phyloP scores from a whole-genome alignment of 257 asterid species.

The Plantago ovata region DNA sequence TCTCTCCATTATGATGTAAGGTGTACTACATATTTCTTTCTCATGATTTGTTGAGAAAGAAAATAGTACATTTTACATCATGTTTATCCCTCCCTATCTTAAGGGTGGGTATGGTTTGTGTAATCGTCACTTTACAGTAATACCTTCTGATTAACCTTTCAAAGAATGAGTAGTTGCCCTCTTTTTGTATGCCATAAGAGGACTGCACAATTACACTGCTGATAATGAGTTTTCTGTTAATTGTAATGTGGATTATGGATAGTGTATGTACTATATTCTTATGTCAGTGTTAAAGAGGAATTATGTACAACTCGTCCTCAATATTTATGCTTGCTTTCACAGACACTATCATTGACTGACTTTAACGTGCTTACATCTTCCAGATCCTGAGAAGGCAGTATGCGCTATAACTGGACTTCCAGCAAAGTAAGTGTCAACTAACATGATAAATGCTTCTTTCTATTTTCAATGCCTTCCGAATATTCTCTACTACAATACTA shows the following conservation, averaged over 20 bases:
- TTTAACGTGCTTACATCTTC: constrained; percentile 24
- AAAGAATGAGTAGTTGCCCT: too few relatives aligned
- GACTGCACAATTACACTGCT: background rate
- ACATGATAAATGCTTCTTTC: background rate
- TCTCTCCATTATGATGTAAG: too few relatives aligned
- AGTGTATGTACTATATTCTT: background rate
- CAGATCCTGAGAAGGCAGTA: constrained; percentile 77
- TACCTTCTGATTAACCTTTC: too few relatives aligned
- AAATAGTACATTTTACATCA: too few relatives aligned
- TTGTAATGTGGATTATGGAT: background rate
- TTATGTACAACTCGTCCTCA: background rate
- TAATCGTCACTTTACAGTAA: too few relatives aligned
- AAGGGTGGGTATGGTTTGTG: too few relatives aligned
- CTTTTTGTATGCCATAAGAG: too few relatives aligned
- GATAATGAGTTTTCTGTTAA: constrained; percentile 6
- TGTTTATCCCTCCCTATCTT: too few relatives aligned
- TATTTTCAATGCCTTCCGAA: too few relatives aligned
- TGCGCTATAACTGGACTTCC: constrained; percentile 89
- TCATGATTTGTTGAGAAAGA: too few relatives aligned
- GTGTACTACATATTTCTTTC: too few relatives aligned
- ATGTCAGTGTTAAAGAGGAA: constrained; percentile 4
- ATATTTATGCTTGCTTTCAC: background rate
- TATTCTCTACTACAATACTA: too few relatives aligned
- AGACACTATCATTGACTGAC: constrained; percentile 18
- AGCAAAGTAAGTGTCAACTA: constrained; percentile 48